Evolutionary conservation across 345 rosid species (phyloP), one percentile per base, ranked within the genome.

Genomic region (Lenwebbia sp.): DNA sequence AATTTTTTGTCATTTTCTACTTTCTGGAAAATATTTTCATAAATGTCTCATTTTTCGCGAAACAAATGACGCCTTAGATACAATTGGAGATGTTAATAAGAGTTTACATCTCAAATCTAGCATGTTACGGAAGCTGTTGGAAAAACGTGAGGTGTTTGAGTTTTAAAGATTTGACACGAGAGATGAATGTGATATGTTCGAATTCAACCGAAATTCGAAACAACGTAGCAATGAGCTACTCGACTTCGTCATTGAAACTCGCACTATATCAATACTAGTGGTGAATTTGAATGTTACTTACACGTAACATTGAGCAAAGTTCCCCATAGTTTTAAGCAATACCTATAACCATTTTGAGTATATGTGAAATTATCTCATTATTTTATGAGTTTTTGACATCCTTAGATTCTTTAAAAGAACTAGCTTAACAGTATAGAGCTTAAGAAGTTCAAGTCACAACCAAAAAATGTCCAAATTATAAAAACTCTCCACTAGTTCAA

Each of bases 81-180:
- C 22, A 70, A 70, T 33, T 70, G 3, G 25, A 33, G 13, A 70
- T 70, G 13, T 33, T 70, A 19, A 65, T 4, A 33, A 15, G 40
- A 62, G 22, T 62, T 62, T 62, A 62, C 22, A 62, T 30, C 40
- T 62, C 5, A 30, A 60, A 28, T 13, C 22, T 62, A 62, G 5
- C 78, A 70, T 70, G 13, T 4, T 33, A 2, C 30, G 1, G 0
- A 70, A 70, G 2, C 0, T 4, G 1, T 33, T 65, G 44, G 13
- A 9, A 17, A 33, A 17, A 40, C 1, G 10, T 33, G 25, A 2
- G 0, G 0, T 19, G 5, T 1, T 65, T 33, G 3, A 65, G 23
- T 65, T 30, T 65, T 40, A 30, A 30, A 65, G 13, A 65, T 7
- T 65, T 65, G 76, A 30, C 41, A 30, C 0, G 0, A 28, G 6